Evolutionary conservation across 2,329 filamentous ascomycete genomes (phyloP), one percentile per base, ranked within the genome.

Genomic region (Monosporascus sp.): DNA sequence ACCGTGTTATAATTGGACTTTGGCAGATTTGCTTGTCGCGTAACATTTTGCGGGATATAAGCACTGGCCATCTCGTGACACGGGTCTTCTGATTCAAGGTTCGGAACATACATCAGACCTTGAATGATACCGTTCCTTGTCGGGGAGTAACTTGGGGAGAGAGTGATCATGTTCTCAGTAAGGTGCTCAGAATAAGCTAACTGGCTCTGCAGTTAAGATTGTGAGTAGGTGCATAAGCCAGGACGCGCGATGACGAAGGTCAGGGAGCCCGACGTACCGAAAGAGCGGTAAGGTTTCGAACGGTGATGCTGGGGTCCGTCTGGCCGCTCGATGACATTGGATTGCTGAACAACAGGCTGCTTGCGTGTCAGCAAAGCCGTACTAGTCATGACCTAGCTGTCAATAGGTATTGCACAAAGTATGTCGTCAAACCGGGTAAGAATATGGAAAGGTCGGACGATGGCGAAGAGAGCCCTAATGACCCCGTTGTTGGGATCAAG

Each of bases 101-200:
- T 82, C 5, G 93, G 94, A 2, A 96, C 87, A 68, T 94, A 97
- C 53, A 97, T 79, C 17, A 97, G 80, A 56, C 93, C 93, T 58
- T 83, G 81, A 37, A 94, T 83, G 51, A 82, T 74, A 51, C 80
- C 80, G 58, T 86, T 82, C 39, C 77, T 69, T 8, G 76, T 76
- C 35, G 80, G 77, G 50, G 82, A 77, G 66, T 83, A 85, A 56
- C 83, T 87, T 35, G 80, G 83, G 3, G 89, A 89, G 15, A 97
- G 76, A 0, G 90, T 95, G 45, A 86, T 89, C 50, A 96, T 80
- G 62, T 88, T 88, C 53, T 70, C 70, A 20, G 67, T 61, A 50
- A 82, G 68, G 45, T 73, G 72, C 54, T 77, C 72, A 54, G 82
- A 75, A 63, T 82, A 83, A 52, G 77, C 76, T 64, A 83, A 68